Base-by-base conservation (phyloP, 2,329 filamentous ascomycete species). In the Plectosphaerella cucumerina region DNA sequence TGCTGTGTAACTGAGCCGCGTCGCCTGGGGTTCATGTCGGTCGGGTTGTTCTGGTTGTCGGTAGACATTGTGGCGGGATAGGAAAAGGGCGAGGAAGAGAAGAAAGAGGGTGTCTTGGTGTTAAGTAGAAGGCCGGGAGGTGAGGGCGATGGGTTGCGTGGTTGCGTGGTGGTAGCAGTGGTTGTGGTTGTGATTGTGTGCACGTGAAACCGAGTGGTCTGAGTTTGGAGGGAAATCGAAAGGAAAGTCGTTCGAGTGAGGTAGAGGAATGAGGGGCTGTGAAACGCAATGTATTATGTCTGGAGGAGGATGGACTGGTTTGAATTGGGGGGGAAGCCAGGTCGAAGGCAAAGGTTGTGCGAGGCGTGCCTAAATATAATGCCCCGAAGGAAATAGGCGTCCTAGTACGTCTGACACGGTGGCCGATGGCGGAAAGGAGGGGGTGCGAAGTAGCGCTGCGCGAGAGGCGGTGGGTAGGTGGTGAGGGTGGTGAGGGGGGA, bases 1-100 rank as follows among this genome's bases (percentile, higher is more conserved):
- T 78, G 74, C 49, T 80, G 76, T 33, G 78, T 79, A 61, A 83
- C 75, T 54, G 80, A 83, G 58, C 77, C 73, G 59, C 81, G 77
- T 60, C 78, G 77, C 54, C 75, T 67, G 61, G 58, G 64, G 47
- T 56, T 50, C 55, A 55, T 55, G 20, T 56, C 55, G 55, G 47
- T 48, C 18, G 41, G 49, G 49, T 51, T 53, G 47, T 54, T 55
- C 44, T 53, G 50, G 50, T 52, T 54, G 33, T 56, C 55, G 48
- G 47, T 50, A 12, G 55, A 56, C 55, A 56, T 56, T 41, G 18
- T 52, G 53, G 43, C 34, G 45, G 39, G 26, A 44, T 18, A 22
- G 35, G 20, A 22, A 21, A 12, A n/a, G 14, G 8, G 10, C 46
- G 26, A 44, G 41, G 43, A 37, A 49, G 12, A 46, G 39, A 47